A percentile compares a stretch with the other conserved stretches of the same genome.
Conservation (phyloP, 306 rosid genomes). For the Prosopis cineraria region DNA sequence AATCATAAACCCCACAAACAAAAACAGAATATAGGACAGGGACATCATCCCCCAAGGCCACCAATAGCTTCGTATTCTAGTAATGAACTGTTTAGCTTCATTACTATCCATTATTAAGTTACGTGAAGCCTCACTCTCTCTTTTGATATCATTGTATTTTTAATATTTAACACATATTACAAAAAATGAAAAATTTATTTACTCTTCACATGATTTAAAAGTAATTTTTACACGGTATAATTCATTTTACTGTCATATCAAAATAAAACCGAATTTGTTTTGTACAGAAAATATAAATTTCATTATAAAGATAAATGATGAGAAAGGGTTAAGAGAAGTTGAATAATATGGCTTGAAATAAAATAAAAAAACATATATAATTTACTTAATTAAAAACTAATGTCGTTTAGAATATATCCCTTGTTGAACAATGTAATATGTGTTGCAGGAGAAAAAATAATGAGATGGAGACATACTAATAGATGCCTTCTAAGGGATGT, state of each 20-base stretch:
- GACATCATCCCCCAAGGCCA: slow-evolving; percentile 58
- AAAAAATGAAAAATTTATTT: too few relatives aligned
- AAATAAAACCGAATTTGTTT: not conserved
- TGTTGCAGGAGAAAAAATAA: not conserved
- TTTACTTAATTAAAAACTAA: not conserved
- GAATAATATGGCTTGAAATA: not conserved
- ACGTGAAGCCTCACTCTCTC: too few relatives aligned
- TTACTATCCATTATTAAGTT: slow-evolving; percentile 39
- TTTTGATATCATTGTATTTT: too few relatives aligned
- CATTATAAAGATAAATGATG: not conserved
- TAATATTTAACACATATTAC: too few relatives aligned
- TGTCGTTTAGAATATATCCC: too few relatives aligned
- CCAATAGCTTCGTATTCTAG: slow-evolving; percentile 48
- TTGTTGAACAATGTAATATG: too few relatives aligned
- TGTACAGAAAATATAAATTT: not conserved
- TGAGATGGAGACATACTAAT: slow-evolving; percentile 46
- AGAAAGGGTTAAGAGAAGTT: not conserved
- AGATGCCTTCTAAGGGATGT: slow-evolving; percentile 58
- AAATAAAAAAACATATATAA: not conserved
- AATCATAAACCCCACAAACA: slow-evolving; percentile 45
- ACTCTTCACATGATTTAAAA: not conserved
- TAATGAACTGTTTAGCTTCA: not conserved
- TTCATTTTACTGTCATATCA: not conserved
- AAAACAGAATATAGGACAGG: slow-evolving; percentile 62
- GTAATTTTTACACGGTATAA: not conserved